Evolutionary conservation across 768 basidiomycete species (phyloP).

Genomic region (Termitomyces sp.): DNA sequence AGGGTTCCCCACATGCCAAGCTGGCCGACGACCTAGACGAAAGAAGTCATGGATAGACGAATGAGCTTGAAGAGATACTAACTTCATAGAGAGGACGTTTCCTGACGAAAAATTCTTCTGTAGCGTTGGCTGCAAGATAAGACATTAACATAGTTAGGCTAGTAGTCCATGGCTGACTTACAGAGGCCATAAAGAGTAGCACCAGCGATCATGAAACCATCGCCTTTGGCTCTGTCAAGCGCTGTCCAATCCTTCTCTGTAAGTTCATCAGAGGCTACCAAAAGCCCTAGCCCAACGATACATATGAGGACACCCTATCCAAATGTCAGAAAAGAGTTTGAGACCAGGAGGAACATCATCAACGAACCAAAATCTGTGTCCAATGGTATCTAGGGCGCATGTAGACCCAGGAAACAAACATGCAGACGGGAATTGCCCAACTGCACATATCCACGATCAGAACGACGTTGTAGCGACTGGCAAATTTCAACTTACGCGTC

Average conservation of each 20-base stretch:
- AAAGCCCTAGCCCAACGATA: slow-evolving; percentile 70
- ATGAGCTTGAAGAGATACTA: not conserved
- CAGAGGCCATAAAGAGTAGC: slow-evolving; percentile 86
- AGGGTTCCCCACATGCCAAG: slow-evolving; percentile 82
- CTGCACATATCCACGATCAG: slow-evolving; percentile 26
- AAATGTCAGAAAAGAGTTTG: not conserved
- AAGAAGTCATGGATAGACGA: not conserved
- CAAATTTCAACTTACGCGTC: slow-evolving; percentile 57
- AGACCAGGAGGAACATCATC: not conserved
- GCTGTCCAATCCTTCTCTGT: slow-evolving; percentile 76
- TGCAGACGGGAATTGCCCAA: slow-evolving; percentile 87
- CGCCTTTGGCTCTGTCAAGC: slow-evolving; percentile 66
- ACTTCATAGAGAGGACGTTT: slow-evolving; percentile 77
- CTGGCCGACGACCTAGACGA: slow-evolving; percentile 68
- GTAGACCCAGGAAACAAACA: slow-evolving; percentile 81
- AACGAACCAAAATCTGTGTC: slow-evolving; percentile 71
- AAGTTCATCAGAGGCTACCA: slow-evolving; percentile 74
- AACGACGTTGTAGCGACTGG: not conserved
- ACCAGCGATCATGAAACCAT: slow-evolving; percentile 83
- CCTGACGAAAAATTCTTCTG: slow-evolving; percentile 85
- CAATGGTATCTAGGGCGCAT: slow-evolving; percentile 78
- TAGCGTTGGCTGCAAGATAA: slow-evolving; percentile 64
- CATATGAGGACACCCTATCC: slow-evolving; percentile 69
- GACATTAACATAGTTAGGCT: not conserved
- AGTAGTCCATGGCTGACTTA: slow-evolving; percentile 31